Percentiles rank a stretch among this genome's conserved stretches.
Evolutionary conservation across 2,329 filamentous ascomycete species (phyloP).

Genomic region (Malbranchea cinnamomea): DNA sequence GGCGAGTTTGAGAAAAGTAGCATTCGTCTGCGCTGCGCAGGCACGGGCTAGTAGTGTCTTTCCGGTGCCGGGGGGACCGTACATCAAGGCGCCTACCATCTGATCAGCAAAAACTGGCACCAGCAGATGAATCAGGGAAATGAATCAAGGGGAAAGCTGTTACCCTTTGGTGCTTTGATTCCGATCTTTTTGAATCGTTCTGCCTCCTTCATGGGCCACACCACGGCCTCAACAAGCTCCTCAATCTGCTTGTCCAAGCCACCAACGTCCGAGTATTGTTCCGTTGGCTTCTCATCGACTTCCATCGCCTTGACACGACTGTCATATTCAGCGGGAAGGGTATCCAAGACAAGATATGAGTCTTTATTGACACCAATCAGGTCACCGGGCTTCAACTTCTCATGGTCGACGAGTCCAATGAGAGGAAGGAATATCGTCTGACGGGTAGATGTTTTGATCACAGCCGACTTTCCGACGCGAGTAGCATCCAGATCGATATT

Average conservation of each 20-base stretch:
- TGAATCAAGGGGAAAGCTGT: constrained; percentile 5
- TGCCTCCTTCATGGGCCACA: constrained; percentile 99
- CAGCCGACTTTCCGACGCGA: constrained; percentile 90
- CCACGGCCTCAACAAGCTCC: constrained; percentile 93
- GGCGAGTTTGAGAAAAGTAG: constrained; percentile 95
- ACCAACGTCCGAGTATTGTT: constrained; percentile 97
- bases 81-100: constrained; percentile 94
- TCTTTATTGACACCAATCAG: constrained; percentile 99
- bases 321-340: constrained; percentile 92
- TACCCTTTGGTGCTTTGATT: constrained; percentile 98
- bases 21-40: constrained; percentile 93
- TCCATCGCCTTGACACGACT: constrained; percentile 99
- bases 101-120: too few relatives aligned
- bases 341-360: constrained; percentile 93
- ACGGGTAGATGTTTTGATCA: constrained; percentile 97
- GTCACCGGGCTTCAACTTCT: constrained; percentile 87
- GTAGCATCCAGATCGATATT: constrained; percentile 98
- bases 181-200: constrained; percentile 99
- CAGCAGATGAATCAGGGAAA: too few relatives aligned
- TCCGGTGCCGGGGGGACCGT: constrained; percentile 47
- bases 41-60: constrained; percentile 62
- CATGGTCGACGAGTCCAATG: constrained; percentile 90
- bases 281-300: constrained; percentile 97
- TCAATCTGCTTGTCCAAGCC: constrained; percentile 98
- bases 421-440: constrained; percentile 98